Base-by-base conservation (phyloP, 129 eudicot genomes). In the Tagetes erecta region DNA sequence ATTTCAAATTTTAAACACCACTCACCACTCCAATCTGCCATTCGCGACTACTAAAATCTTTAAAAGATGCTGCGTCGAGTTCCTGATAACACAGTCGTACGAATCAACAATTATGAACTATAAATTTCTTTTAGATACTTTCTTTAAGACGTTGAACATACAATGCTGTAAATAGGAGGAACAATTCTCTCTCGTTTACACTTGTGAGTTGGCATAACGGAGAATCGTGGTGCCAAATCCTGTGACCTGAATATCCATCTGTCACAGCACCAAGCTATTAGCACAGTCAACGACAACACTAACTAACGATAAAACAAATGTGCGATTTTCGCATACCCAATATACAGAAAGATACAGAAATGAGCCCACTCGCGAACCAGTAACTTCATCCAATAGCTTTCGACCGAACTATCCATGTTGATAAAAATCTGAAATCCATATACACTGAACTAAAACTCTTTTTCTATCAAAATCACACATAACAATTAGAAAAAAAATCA, bases 11-110 rank as follows among this genome's bases (percentile, higher is more conserved):
- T 11, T 10, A 33, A 59, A 34, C 11, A 8, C 33, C 8, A 39
- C 96, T 81, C 81, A 90, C 98, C 87, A 93, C 97, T 12, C 97
- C 97, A 78, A 93, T 95, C 50, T 95, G 96, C 99, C 97, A 95
- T 68, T 88, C 91, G 10, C 83, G 93, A 49, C 88, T 72, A 41
- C 88, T 85, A 55, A 95, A 88, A 35, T 84, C 94, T 76, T 79
- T 91, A 64, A 88, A 95, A 40, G 94, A 77, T 37, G 83, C 87
- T 20, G 96, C 97, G 87, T 95, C 91, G 80, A 95, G 86, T 82
- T 88, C 99, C 97, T 95, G 87, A 56, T 75, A 63, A 27, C 37
- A 73, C 52, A 71, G 12, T 9, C 11, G 30, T 62, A 35, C 40
- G 3, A 35, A 46, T 10, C 59, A 64, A 38, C 14, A 38, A 52